Evolutionary conservation across 441 rosid species (phyloP), one percentile per base, ranked within the genome.

Genomic region (Gossypium schwendimanii): DNA sequence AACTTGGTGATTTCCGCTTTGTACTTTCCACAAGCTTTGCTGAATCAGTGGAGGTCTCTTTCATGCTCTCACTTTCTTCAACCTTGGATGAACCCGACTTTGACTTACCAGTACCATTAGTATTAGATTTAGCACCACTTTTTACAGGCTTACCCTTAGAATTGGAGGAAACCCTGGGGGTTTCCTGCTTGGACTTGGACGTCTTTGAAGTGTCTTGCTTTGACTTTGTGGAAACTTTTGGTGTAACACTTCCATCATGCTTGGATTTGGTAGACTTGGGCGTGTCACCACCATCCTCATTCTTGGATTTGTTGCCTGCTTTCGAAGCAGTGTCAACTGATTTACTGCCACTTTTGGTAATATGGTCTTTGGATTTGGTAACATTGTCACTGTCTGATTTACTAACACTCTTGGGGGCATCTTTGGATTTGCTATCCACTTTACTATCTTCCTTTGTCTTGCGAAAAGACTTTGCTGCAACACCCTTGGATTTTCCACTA

Each of bases 401-500:
- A 71, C 79, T 70, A 11, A 2, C 67, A 55, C 81, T 58, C 75
- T 79, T 86, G 33, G 82, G 73, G 31, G 74, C 80, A 44, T 83
- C 84, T 63, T 72, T 68, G 24, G 87, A 69, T 84, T 88, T 87
- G 73, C 54, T 50, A 70, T 55, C 73, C 17, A 10, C 52, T 59
- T 57, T 70, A 24, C 14, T 4, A 39, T 36, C 73, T 36, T 70
- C 73, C 50, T 53, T 55, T 12, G 45, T 21, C 31, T 70, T 70
- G 63, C 53, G 63, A 8, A 20, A 64, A 20, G 54, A 21, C 36
- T 57, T 55, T 14, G 23, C 2, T 9, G 84, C 79, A 55, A 79
- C 55, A 70, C 74, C 84, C 83, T 84, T 88, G 59, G 92, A 77
- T 86, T 94, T 96, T 77, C 88, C 84, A 55, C 93, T 81, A 36